phyloP scores from a whole-genome alignment of 2,329 filamentous ascomycete species.

The Hypoxylon sp. region DNA sequence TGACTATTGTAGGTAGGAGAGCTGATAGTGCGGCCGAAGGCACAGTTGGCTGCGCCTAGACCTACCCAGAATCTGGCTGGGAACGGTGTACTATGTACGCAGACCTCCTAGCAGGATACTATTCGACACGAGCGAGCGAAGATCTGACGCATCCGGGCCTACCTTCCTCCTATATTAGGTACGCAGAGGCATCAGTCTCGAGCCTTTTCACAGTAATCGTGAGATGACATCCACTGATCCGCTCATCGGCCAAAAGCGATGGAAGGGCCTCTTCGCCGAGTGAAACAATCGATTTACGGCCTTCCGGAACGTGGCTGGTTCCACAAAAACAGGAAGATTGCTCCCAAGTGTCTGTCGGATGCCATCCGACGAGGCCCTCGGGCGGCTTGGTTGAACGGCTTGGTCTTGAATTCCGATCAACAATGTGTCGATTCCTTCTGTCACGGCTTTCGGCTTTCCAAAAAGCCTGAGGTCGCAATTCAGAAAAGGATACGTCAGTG shows the following conservation, averaged over 20 bases:
- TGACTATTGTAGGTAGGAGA: slow-evolving; percentile 18
- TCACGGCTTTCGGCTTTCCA: neutral
- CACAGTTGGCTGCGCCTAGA: slow-evolving; percentile 25
- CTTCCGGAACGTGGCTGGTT: slow-evolving; percentile 22
- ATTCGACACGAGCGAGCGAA: slow-evolving; percentile 23
- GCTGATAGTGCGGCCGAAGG: slow-evolving; percentile 14
- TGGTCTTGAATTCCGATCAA: slow-evolving; percentile 4
- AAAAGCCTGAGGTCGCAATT: neutral
- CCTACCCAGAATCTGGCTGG: slow-evolving; percentile 26
- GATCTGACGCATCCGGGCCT: slow-evolving; percentile 13
- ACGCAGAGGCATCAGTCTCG: slow-evolving; percentile 10
- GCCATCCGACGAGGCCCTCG: slow-evolving; percentile 18
- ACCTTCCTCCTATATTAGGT: too few relatives aligned
- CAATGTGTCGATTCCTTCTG: slow-evolving; percentile 5
- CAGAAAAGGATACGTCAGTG: neutral
- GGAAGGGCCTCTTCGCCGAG: slow-evolving; percentile 6
- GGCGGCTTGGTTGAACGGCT: slow-evolving; percentile 22
- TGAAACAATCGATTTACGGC: slow-evolving; percentile 21
- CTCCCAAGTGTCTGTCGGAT: slow-evolving; percentile 15
- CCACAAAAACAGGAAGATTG: slow-evolving; percentile 20
- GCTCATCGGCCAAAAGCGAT: slow-evolving; percentile 2
- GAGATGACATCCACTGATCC: neutral
- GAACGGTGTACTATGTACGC: slow-evolving; percentile 12
- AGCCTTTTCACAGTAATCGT: slow-evolving; percentile 9
- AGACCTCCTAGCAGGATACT: slow-evolving; percentile 1